Base-by-base conservation (phyloP, 306 rosid genomes). In the Quillaja saponaria region DNA sequence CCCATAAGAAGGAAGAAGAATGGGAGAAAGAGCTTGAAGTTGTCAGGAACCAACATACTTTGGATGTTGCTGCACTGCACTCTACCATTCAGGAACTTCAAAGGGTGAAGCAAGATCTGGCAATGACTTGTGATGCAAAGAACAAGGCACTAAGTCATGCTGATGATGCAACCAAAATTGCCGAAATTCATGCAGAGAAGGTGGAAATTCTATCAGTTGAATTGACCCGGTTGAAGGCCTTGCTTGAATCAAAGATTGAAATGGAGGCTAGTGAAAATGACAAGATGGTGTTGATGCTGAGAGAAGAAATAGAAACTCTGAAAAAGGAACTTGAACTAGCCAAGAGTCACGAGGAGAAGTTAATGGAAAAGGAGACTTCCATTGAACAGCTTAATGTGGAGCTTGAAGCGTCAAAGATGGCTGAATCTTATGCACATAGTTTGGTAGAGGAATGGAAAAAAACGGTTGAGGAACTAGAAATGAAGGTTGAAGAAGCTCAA, bases 81-180 rank as follows among this genome's bases (percentile, higher is more conserved):
- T 84, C 95, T 31, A 61, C 87, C 34, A 74, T 85, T 58, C 86
- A 92, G 75, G 98, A 92, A 63, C 98, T 92, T 74, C 95, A 92
- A 71, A 83, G 65, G 64, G 68, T 88, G 66, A 80, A 81, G 80
- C 91, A 86, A 48, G 98, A 92, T 76, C 77, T 86, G 37, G 65
- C 63, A 53, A 84, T 86, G 96, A 78, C 92, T 16, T 82, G 82
- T 16, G 98, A 88, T 68, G 96, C 98, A 2, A 92, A 92, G 82
- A 88, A 92, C 80, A 95, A 88, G 83, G 98, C 98, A 2, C 44
- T 92, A 63, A 79, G 75, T 69, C 98, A 92, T 61, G 96, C 98
- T 18, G 95, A 88, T 18, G 96, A 92, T 68, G 95, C 94, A 15
- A 86, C 98, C 13, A 88, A 88, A 72, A 78, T 92, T 20, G 98